Conservation (phyloP, 768 basidiomycete genomes). For the Cystofilobasidium ferigula region DNA sequence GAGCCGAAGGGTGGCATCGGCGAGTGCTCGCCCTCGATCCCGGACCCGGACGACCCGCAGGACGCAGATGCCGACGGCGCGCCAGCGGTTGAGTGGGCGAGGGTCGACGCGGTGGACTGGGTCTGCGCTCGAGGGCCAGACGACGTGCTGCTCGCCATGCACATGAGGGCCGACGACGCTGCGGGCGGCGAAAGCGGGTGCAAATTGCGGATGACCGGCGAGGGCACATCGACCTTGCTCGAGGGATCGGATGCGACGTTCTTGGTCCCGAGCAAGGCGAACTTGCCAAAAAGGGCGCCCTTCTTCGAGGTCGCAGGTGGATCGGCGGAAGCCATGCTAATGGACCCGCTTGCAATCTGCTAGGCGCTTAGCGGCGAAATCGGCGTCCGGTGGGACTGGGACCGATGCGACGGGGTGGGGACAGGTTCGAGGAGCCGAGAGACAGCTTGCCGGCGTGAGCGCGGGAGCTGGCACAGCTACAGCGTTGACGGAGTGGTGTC, state of each 20-base stretch:
- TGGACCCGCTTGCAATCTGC: not conserved
- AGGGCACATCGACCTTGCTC: not conserved
- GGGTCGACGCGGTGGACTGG: not conserved
- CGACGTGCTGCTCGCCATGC: not conserved
- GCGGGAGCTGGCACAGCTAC: too few relatives aligned
- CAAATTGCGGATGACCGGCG: not conserved
- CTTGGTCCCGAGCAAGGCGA: not conserved
- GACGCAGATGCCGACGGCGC: not conserved
- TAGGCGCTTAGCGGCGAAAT: not conserved
- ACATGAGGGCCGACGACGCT: not conserved
- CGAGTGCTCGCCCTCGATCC: not conserved
- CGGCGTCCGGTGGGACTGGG: not conserved
- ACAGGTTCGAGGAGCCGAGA: too few relatives aligned
- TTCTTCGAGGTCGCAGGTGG: not conserved
- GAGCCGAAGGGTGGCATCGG: not conserved
- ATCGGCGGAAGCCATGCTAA: not conserved
- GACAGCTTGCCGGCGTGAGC: too few relatives aligned
- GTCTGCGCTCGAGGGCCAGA: not conserved
- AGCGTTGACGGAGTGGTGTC: too few relatives aligned
- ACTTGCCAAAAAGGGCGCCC: not conserved
- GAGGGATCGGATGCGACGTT: not conserved
- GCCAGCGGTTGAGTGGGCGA: not conserved
- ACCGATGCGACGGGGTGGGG: too few relatives aligned
- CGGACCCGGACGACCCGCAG: not conserved
- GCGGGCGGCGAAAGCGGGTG: not conserved